Base-by-base conservation (phyloP, 768 basidiomycete species). In the Auricularia auricula-judae region DNA sequence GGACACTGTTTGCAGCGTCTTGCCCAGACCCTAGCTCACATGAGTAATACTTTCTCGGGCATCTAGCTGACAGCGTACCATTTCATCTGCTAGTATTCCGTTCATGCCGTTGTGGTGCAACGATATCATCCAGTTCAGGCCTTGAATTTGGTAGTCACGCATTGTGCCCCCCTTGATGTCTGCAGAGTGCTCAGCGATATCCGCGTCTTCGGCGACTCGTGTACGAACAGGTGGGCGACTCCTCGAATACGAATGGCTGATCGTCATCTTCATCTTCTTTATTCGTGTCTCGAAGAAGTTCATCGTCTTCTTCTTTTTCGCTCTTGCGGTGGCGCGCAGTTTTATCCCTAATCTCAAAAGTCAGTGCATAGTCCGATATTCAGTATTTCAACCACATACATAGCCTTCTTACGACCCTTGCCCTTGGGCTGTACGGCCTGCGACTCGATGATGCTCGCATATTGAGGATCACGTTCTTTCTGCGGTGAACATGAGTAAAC, bases 261-360 rank as follows among this genome's bases (percentile, higher is more conserved):
- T 97, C 93, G 67, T 88, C 86, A 2, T 91, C 91, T 65, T 86
- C 88, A 8, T 83, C 85, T 18, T 84, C 89, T 43, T 86, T 79
- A 68, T 92, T 91, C 5, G 88, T 89, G 59, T 91, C 91, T 71
- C 93, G 91, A 51, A 98, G 75, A 71, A 99, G 71, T 75, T 99
- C 96, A 67, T 96, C 94, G 63, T 98, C 97, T 74, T 98, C 97
- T 71, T 99, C 97, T 76, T 97, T 97, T 75, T 99, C 97, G 0
- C 92, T 94, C 74, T 94, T 97, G 63, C 96, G 85, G 71, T 94
- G 93, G 10, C 95, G 88, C 34, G 88, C 82, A 61, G 74, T 86
- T 61, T 86, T 84, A 67, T 91, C 92, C 63, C 89, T 93, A 68
- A 65, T 59, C 14, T 42, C 10, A 12, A 42, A 69, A 56, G 69